phyloP scores from a whole-genome alignment of 441 rosid genomes.

The Eugenia klotzschiana region DNA sequence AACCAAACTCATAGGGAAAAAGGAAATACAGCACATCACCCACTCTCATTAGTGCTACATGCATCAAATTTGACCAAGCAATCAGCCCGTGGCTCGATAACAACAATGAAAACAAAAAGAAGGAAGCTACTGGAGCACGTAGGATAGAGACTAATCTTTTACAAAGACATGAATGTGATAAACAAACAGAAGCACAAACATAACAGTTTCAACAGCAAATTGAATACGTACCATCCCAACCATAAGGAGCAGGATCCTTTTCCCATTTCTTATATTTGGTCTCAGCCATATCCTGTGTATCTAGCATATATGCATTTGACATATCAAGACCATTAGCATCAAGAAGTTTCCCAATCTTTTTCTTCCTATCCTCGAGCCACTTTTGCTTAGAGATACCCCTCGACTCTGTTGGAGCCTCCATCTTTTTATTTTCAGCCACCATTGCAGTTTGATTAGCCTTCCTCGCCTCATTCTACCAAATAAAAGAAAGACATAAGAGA shows the following conservation, averaged over 20 bases:
- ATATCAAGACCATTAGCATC: constrained; percentile 90
- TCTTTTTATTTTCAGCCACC: constrained; percentile 75
- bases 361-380: constrained; percentile 85
- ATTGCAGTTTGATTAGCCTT: constrained; percentile 84
- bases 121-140: background rate
- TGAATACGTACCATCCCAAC: constrained; percentile 77
- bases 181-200: background rate
- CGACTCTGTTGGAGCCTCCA: constrained; percentile 71
- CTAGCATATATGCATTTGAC: constrained; percentile 67
- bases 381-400: constrained; percentile 87
- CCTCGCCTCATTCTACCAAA: constrained; percentile 63
- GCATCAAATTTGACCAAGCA: background rate
- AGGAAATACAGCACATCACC: background rate
- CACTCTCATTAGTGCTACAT: background rate
- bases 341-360: constrained; percentile 73
- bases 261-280: constrained; percentile 91
- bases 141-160: background rate
- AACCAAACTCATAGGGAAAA: background rate
- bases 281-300: constrained; percentile 85
- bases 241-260: constrained; percentile 81
- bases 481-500: background rate
- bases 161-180: background rate
- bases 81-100: background rate
- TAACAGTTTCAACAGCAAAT: background rate
- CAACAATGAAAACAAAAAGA: background rate